Evolutionary conservation across 2,329 filamentous ascomycete genomes (phyloP).

Genomic region (Penicillium sp.): DNA sequence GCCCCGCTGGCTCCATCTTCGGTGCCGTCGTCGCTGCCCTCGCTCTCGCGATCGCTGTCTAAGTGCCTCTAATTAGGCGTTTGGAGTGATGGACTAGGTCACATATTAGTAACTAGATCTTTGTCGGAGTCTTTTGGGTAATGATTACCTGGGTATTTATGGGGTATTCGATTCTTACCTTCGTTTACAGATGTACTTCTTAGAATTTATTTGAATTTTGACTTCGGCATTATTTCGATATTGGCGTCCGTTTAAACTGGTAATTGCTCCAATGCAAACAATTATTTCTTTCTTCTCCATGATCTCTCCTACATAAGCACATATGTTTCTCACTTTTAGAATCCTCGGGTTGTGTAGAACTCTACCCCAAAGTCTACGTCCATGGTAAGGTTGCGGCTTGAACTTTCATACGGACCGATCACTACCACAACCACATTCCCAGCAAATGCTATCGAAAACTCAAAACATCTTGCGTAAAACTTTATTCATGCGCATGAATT

Average conservation of each 20-base stretch:
- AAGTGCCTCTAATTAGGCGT: constrained; percentile 1
- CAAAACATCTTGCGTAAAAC: not conserved
- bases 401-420: not conserved
- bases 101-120: not conserved
- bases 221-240: not conserved
- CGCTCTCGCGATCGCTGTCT: constrained; percentile 24
- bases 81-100: not conserved
- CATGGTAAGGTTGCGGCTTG: not conserved
- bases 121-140: not conserved
- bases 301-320: not conserved
- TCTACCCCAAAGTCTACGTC: no score
- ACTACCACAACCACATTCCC: not conserved
- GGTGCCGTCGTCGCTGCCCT: constrained; percentile 19
- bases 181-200: constrained; percentile 6
- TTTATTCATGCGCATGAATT: not conserved
- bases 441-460: not conserved
- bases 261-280: not conserved
- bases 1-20: constrained; percentile 17
- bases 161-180: constrained; percentile 9
- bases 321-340: not conserved
- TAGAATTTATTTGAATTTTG: constrained; percentile 4
- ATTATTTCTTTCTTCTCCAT: not conserved
- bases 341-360: not conserved
- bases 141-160: constrained; percentile 6
- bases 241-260: not conserved